Evolutionary conservation across 2,329 filamentous ascomycete genomes (phyloP), one percentile per base, ranked within the genome.

Genomic region (Phoma sp.): DNA sequence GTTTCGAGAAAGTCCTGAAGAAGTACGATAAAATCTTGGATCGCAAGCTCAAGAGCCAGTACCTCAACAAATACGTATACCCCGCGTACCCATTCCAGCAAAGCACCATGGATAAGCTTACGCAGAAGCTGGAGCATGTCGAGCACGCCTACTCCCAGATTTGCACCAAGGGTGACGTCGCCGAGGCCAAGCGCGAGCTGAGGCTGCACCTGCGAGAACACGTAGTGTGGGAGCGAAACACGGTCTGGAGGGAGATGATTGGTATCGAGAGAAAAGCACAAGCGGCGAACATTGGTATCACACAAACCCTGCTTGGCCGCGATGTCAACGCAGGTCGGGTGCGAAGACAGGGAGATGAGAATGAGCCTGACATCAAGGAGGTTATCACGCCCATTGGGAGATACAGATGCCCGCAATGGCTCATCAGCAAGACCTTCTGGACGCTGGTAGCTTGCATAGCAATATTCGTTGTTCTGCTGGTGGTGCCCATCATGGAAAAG

Each of bases 241-340:
- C 95, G 0, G 95, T 99, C 15, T 99, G 95, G 95, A 84, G 96
- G 77, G 95, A 99, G 67, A 95, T 99, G 86, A 99, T 99, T 72
- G 95, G 93, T 47, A 93, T 99, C 64, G 96, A 99, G 78, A 85
- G 95, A 18, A 93, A 96, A 71, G 92, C 92, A 1, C 93, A 98
- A 76, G 96, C 95, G 7, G 93, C 93, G 7, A 95, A 93, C 64
- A 83, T 99, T 61, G 95, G 95, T 34, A 80, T 90, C 43, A 79
- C 85, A 18, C 87, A 90, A 60, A 91, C 91, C 0, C 81, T 98
- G 48, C 84, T 98, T 2, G 93, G 93, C 4, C 84, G 85, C 21
- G 89, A 89, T 28, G 84, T 85, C 15, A 87, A 90, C 64, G 84
- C 85, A 23, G 81, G 84, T 7, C 85, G 87, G 47, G 86, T 88